A percentile compares a stretch with the other conserved stretches of the same genome.
Evolutionary conservation across 169 alveolate genomes (phyloP).

Genomic region (Plasmodium falciparum): DNA sequence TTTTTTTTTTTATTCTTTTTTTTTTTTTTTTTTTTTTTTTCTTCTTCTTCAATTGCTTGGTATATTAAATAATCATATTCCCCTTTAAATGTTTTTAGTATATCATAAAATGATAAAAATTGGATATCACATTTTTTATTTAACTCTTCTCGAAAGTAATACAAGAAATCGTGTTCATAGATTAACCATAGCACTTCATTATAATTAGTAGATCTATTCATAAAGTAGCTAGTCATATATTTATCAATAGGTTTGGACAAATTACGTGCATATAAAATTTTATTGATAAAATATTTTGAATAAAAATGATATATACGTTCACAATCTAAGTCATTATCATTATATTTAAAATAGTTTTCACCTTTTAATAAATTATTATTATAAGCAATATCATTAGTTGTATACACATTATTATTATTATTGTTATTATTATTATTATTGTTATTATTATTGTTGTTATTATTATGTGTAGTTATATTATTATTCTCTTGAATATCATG

Average conservation of each 20-base stretch:
- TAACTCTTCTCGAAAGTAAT: constrained; percentile 49
- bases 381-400: background rate
- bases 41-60: background rate
- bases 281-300: constrained; percentile 29
- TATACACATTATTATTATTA: background rate
- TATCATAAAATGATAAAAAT: constrained; percentile 47
- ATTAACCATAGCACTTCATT: constrained; percentile 22
- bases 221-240: constrained; percentile 3
- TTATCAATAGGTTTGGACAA: constrained; percentile 19
- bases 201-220: constrained; percentile 55
- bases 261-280: constrained; percentile 17
- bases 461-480: background rate
- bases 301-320: constrained; percentile 57
- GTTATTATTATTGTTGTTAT: background rate
- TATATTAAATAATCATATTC: constrained; percentile 37
- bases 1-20: background rate
- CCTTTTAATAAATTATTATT: background rate
- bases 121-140: constrained; percentile 54
- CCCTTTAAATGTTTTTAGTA: constrained; percentile 55
- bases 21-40: background rate
- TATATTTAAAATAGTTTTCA: background rate
- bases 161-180: constrained; percentile 61
- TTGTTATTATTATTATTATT: background rate
- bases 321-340: constrained; percentile 15
- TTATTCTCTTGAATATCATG: background rate